A percentile compares a stretch with the other conserved stretches of the same genome.
Evolutionary conservation across 2,329 filamentous ascomycete species (phyloP).

Genomic region (Setomelanomma holmii): DNA sequence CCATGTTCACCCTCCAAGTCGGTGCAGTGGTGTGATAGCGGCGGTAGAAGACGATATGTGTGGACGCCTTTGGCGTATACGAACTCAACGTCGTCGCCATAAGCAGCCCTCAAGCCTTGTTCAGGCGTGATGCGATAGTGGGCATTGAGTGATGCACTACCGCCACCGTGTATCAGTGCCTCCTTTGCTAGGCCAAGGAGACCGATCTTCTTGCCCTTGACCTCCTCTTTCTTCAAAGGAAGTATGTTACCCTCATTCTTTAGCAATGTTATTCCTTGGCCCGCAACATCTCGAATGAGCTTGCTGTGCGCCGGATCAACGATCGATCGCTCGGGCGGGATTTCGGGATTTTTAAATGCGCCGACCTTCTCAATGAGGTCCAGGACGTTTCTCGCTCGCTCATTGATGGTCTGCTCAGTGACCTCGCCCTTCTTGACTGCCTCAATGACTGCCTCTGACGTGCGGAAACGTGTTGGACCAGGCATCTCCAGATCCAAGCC

Average conservation of each 20-base stretch:
- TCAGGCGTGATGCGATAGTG: constrained; percentile 37
- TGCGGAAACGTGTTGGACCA: constrained; percentile 69
- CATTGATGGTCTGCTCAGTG: constrained; percentile 44
- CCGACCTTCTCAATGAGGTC: constrained; percentile 73
- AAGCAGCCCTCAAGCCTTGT: constrained; percentile 33
- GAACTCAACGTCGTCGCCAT: constrained; percentile 40
- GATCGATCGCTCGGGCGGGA: constrained; percentile 65
- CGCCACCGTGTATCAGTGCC: constrained; percentile 44
- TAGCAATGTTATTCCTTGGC: constrained; percentile 73
- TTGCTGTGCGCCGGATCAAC: constrained; percentile 67
- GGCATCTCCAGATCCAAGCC: constrained; percentile 50
- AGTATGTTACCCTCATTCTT: constrained; percentile 73
- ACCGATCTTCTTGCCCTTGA: constrained; percentile 64
- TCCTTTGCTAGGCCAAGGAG: constrained; percentile 73
- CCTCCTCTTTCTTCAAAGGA: constrained; percentile 67
- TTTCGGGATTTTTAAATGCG: constrained; percentile 65
- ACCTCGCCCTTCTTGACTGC: constrained; percentile 57
- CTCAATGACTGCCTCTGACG: constrained; percentile 66
- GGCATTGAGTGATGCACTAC: constrained; percentile 37
- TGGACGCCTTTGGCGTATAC: constrained; percentile 43
- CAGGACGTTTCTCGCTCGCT: constrained; percentile 47
- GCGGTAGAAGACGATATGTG: constrained; percentile 43
- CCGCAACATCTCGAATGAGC: constrained; percentile 69
- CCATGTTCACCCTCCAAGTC: constrained; percentile 36
- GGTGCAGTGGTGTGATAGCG: constrained; percentile 34